Base-by-base conservation (phyloP, 192 early-diverging fungal genomes). In the Spizellomyces punctatus region DNA sequence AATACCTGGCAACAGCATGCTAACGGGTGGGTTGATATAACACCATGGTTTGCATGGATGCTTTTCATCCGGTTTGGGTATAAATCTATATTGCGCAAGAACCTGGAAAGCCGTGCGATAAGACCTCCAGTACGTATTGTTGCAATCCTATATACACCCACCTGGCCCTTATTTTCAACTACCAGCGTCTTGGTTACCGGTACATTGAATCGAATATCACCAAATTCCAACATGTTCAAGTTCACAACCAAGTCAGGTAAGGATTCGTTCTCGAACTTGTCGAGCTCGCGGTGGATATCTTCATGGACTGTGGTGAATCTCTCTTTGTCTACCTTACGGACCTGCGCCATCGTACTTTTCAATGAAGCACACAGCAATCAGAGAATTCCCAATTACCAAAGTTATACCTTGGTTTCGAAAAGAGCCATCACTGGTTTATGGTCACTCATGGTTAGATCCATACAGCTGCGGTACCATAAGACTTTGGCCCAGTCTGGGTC, bases 381-480 rank as follows among this genome's bases (percentile, higher is more conserved):
- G 9, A 27, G 6, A 62, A 62, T 22, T 62, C n/a, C 52, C 10
- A 22, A 5, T 60, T 63, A 63, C 55, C 19, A 22, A 16, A 17
- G 55, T 0, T 62, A 45, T 63, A 91, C 90, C 69, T 89, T 83
- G 10, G 89, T 46, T n/a, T 76, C 76, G 59, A 95, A 88, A 3
- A 85, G 56, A 1, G 91, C 88, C 42, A 82, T 86, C 21, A 99
- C 94, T 3, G 96, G 96, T 74, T 96, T 96, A 79, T 99, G 96
- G 75, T 99, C 96, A 70, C 92, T 94, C 19, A 85, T 52, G 42
- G 73, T 83, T 44, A 93, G 72, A 0, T 87, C 85, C 87, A 89
- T 91, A 8, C 82, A 79, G 21, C 83, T 83, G 14, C 61, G 62
- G 71, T 94, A 93, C 58, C 72, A 81, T 6, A 81, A 27, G n/a